Percentiles rank a stretch among this genome's conserved stretches.
Conservation (phyloP, 164 flowering plant genomes). For the Paratinospora sagittata region DNA sequence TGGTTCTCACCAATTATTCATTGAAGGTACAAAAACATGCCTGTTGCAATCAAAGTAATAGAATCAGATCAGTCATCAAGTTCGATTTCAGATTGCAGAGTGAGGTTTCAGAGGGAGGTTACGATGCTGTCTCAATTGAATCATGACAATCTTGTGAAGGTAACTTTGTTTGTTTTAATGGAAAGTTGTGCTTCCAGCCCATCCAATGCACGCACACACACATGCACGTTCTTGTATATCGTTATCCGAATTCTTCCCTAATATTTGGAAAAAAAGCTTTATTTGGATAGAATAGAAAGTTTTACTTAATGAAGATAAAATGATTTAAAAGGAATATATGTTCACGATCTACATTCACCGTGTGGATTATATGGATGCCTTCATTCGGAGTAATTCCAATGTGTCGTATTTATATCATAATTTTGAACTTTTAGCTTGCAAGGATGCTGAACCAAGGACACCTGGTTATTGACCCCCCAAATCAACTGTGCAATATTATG, state of each 20-base stretch:
- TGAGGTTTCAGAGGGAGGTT: conserved; percentile 24
- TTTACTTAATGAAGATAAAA: not conserved
- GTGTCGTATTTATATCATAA: not conserved
- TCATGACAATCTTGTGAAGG: conserved; percentile 26
- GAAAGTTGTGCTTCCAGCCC: not conserved
- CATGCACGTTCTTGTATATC: too few species aligned
- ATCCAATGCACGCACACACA: too few species aligned
- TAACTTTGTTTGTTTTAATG: not conserved
- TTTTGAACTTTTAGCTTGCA: not conserved
- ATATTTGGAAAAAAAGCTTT: not conserved
- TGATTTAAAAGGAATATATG: too few species aligned
- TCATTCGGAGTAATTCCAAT: not conserved
- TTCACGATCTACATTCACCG: too few species aligned
- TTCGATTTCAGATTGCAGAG: conserved; percentile 9
- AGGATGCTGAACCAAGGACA: not conserved
- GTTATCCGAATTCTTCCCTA: not conserved
- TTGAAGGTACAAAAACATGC: conserved; percentile 24
- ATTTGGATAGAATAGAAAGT: not conserved
- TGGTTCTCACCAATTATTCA: not conserved
- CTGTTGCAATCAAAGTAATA: conserved; percentile 26
- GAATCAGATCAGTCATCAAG: conserved; percentile 4
- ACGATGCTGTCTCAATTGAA: conserved; percentile 21
- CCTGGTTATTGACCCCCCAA: not conserved
- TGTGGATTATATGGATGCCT: too few species aligned
- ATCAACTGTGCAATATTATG: not conserved